Percentiles rank a stretch among this genome's conserved stretches.
These are phyloP conservation scores for Suillus americanus DNA, from an alignment of 768 basidiomycete genomes.

Conservation along the genomic window DNA sequence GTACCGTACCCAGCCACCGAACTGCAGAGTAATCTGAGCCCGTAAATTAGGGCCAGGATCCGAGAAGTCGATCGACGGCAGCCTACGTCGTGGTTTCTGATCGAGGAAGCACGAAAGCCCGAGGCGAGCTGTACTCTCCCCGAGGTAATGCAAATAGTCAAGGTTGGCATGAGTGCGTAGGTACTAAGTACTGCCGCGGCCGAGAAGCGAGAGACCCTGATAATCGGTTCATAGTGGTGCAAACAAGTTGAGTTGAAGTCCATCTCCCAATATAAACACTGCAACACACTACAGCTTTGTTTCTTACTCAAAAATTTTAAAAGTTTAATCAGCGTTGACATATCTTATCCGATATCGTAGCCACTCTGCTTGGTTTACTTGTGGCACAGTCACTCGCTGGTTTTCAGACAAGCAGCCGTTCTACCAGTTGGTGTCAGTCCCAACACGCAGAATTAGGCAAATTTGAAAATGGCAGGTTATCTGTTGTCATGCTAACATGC, in stretches of 20 bases:
- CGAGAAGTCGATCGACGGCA: neutral
- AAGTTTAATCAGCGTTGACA: neutral
- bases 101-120: slow-evolving; percentile 1
- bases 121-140: neutral
- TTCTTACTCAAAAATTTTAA: neutral
- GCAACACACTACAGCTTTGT: neutral
- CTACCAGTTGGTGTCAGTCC: neutral
- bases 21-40: neutral
- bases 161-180: neutral
- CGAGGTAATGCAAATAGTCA: neutral
- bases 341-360: neutral
- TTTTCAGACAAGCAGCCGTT: neutral
- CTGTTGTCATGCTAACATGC: neutral
- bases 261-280: neutral
- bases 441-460: neutral
- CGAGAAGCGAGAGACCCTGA: neutral
- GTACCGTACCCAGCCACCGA: neutral
- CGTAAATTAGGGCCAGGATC: neutral
- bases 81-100: slow-evolving; percentile 1
- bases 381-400: neutral
- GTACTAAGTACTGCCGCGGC: neutral
- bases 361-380: neutral
- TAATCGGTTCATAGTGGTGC: neutral
- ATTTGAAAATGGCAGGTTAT: neutral
- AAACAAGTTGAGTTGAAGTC: neutral